Evolutionary conservation across 257 asterid genomes (phyloP).

Genomic region (Lycium ferocissimum): DNA sequence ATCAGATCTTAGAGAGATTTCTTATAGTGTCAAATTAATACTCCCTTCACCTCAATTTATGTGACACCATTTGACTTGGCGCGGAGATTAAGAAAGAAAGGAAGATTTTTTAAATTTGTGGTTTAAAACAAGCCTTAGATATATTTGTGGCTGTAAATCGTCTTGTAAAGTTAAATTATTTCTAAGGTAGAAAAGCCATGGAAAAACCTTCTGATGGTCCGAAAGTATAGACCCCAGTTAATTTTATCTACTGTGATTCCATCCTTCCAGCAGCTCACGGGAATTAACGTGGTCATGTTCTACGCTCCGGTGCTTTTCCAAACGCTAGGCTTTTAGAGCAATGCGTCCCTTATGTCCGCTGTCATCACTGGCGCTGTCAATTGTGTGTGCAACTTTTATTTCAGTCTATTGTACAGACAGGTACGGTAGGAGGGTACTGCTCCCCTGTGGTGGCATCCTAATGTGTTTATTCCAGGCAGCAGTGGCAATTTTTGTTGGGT

Average conservation of each 20-base stretch:
- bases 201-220: background rate
- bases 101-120: no score
- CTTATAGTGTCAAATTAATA: no score
- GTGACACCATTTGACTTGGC: no score
- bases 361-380: no score
- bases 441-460: conserved; percentile 38
- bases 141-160: no score
- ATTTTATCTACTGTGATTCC: conserved; percentile 27
- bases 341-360: conserved; percentile 34
- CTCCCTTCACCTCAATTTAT: no score
- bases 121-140: no score
- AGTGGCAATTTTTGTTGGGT: conserved; percentile 37
- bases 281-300: conserved; percentile 41
- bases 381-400: conserved; percentile 31
- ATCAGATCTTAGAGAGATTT: no score
- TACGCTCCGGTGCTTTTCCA: conserved; percentile 38
- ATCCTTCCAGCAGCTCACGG: conserved; percentile 36
- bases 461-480: conserved; percentile 43
- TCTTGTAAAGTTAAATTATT: no score
- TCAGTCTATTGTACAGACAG: conserved; percentile 24
- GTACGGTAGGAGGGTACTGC: conserved; percentile 31
- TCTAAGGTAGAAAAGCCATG: background rate
- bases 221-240: conserved; percentile 32
- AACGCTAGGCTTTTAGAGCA: conserved; percentile 32
- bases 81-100: no score